phyloP scores from a whole-genome alignment of 192 early-diverging fungal species.

The Coemansia sp. region DNA sequence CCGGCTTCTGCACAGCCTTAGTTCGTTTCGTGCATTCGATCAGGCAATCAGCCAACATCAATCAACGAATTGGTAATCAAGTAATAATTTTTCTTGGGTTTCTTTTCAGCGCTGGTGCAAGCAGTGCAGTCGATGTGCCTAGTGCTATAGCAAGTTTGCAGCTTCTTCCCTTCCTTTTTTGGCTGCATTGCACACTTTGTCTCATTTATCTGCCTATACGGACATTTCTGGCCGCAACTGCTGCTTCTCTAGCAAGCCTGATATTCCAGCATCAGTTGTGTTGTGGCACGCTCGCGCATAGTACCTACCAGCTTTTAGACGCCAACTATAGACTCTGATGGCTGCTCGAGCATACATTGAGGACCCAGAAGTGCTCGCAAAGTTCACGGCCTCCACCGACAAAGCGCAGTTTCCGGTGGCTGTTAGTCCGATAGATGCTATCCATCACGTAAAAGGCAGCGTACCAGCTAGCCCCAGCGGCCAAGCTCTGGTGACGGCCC shows the following conservation, averaged over 20 bases:
- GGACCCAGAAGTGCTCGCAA: conserved; percentile 40
- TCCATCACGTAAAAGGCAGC: conserved; percentile 5
- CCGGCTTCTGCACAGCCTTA: no score
- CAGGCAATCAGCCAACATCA: no score
- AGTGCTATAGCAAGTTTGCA: no score
- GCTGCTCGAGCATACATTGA: conserved; percentile 33
- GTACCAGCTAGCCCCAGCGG: not conserved
- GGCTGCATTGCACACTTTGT: not conserved
- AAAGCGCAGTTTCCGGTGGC: conserved; percentile 39
- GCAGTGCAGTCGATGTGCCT: not conserved
- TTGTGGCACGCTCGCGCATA: no score
- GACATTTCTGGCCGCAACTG: no score
- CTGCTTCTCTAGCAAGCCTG: no score
- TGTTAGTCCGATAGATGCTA: conserved; percentile 31
- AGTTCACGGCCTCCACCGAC: conserved; percentile 34
- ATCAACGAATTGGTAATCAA: no score
- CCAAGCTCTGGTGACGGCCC: conserved; percentile 36
- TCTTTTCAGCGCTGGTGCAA: not conserved
- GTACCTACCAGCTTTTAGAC: not conserved
- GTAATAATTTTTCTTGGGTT: conserved; percentile 3
- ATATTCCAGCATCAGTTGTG: no score
- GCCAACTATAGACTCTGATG: conserved; percentile 2
- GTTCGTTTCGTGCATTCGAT: no score
- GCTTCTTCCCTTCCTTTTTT: not conserved
- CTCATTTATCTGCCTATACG: no score